Evolutionary conservation across 1,284 basidiomycete species (phyloP).

Genomic region (Ceratobasidium theobromae): DNA sequence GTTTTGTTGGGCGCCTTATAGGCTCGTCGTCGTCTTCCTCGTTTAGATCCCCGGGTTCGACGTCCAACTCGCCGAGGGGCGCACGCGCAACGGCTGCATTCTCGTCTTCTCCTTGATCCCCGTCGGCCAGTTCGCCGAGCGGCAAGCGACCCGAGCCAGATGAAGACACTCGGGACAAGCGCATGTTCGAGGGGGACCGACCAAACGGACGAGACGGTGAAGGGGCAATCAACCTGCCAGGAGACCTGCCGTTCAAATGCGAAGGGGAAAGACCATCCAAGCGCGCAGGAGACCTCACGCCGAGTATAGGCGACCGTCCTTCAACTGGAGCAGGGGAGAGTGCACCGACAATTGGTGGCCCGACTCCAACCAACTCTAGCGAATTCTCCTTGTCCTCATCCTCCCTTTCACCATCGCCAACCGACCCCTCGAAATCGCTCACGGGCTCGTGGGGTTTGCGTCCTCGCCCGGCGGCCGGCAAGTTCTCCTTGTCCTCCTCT

Average conservation of each 20-base stretch:
- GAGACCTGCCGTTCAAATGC: neutral
- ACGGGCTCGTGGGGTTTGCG: constrained; percentile 11
- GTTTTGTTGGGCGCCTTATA: neutral
- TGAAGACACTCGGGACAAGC: constrained; percentile 8
- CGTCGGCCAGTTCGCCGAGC: constrained; percentile 20
- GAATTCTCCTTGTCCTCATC: constrained; percentile 33
- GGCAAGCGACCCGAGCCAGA: neutral
- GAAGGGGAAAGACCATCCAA: neutral
- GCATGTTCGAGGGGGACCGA: constrained; percentile 10
- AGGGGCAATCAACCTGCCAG: neutral
- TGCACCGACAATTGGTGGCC: neutral
- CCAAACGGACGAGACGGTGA: neutral
- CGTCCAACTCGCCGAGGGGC: constrained; percentile 5
- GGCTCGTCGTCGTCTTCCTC: neutral
- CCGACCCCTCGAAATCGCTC: constrained; percentile 13
- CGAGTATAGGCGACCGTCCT: neutral
- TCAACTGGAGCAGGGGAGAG: no score
- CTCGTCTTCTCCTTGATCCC: constrained; percentile 11
- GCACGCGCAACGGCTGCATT: constrained; percentile 13
- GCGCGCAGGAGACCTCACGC: neutral
- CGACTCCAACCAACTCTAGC: neutral
- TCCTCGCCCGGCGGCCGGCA: constrained; percentile 9
- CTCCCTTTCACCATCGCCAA: neutral
- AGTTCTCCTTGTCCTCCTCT: constrained; percentile 32
- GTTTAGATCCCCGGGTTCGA: neutral